Evolutionary conservation across 2,329 filamentous ascomycete genomes (phyloP).

Genomic region (Monilinia vaccinii-corymbosi): DNA sequence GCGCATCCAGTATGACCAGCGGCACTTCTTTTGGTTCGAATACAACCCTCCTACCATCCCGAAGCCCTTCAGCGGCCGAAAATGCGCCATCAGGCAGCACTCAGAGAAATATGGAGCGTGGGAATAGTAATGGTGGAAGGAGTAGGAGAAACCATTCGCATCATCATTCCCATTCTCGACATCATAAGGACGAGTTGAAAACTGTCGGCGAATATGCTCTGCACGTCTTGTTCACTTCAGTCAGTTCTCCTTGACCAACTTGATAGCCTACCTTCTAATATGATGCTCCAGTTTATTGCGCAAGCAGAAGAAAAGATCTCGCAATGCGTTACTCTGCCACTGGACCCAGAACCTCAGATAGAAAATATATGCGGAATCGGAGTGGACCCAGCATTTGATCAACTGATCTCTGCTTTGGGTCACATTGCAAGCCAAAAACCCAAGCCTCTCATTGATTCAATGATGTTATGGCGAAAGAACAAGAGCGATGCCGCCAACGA

Average conservation of each 20-base stretch:
- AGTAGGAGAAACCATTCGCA: constrained; percentile 66
- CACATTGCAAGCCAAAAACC: constrained; percentile 93
- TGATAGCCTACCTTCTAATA: constrained; percentile 23
- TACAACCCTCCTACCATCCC: constrained; percentile 28
- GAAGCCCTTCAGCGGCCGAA: constrained; percentile 36
- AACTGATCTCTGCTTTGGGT: constrained; percentile 84
- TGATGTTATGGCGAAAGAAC: constrained; percentile 96
- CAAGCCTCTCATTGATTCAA: constrained; percentile 88
- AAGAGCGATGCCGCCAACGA: constrained; percentile 84
- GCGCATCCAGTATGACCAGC: constrained; percentile 22
- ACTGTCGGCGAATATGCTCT: constrained; percentile 97
- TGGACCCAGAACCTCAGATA: constrained; percentile 73
- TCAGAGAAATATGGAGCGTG: constrained; percentile 48
- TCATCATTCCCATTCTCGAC: constrained; percentile 55
- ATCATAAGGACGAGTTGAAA: constrained; percentile 66
- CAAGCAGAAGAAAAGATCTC: constrained; percentile 96
- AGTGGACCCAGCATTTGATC: constrained; percentile 82
- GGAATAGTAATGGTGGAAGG: constrained; percentile 48
- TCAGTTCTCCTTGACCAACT: constrained; percentile 34
- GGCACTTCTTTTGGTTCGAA: constrained; percentile 26
- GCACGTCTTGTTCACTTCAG: constrained; percentile 90
- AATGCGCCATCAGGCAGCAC: constrained; percentile 34
- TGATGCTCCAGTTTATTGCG: constrained; percentile 62
- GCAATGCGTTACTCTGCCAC: constrained; percentile 70
- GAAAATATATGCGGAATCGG: constrained; percentile 87